Percentiles rank a stretch among this genome's conserved stretches.
Evolutionary conservation across 2,329 filamentous ascomycete species (phyloP).

Genomic region (Xylariaceae sp.): DNA sequence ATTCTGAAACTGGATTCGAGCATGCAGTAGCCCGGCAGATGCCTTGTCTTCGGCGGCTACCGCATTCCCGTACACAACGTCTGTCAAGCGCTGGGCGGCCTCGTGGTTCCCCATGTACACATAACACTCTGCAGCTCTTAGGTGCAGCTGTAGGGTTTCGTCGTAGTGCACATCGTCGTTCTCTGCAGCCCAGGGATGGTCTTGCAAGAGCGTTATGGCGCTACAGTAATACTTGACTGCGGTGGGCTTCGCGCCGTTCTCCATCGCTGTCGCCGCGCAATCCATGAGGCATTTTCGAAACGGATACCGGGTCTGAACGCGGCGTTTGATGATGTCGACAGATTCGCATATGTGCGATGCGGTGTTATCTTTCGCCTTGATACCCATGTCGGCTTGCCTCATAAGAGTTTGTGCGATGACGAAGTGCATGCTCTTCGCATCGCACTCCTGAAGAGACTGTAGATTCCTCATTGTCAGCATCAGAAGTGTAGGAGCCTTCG

Average conservation of each 20-base stretch:
- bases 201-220: conserved; percentile 73
- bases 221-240: conserved; percentile 76
- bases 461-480: conserved; percentile 11
- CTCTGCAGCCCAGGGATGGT: conserved; percentile 68
- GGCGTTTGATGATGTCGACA: conserved; percentile 65
- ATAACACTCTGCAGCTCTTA: conserved; percentile 76
- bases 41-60: conserved; percentile 73
- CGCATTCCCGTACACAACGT: conserved; percentile 64
- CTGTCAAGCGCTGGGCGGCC: conserved; percentile 62
- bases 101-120: conserved; percentile 69
- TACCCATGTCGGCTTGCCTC: conserved; percentile 60
- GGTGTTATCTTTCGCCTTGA: conserved; percentile 62
- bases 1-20: conserved; percentile 68
- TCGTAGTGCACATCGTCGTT: conserved; percentile 72
- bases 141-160: conserved; percentile 75
- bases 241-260: conserved; percentile 76
- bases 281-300: conserved; percentile 74
- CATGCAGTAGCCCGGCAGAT: conserved; percentile 76
- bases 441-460: conserved; percentile 59
- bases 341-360: conserved; percentile 78
- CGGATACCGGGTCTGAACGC: conserved; percentile 53
- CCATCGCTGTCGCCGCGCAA: conserved; percentile 70
- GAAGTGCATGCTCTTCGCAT: conserved; percentile 79
- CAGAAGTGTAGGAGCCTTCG: background rate
- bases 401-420: conserved; percentile 77